Percentiles rank a stretch among this genome's conserved stretches.
Conservation (phyloP, 768 basidiomycete species). For the Kwoniella dejecticola region DNA sequence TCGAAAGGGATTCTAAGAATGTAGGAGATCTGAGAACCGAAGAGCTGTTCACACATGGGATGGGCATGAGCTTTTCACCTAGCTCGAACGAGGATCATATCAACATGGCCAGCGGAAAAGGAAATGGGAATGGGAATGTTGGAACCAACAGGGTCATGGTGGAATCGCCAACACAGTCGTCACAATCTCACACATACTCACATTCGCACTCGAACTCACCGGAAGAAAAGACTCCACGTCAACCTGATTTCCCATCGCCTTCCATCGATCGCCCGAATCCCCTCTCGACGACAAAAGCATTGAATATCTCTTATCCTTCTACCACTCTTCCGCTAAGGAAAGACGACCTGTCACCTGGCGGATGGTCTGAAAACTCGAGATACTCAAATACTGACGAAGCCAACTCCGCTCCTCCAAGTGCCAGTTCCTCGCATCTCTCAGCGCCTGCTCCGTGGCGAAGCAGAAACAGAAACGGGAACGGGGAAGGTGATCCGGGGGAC, state of each 20-base stretch:
- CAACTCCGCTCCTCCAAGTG: not conserved
- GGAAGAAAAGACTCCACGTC: conserved; percentile 9
- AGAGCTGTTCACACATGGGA: not conserved
- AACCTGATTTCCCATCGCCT: not conserved
- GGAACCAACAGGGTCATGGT: no score
- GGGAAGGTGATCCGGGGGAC: not conserved
- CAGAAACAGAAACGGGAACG: not conserved
- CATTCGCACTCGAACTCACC: no score
- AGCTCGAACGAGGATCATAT: not conserved
- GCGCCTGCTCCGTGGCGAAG: not conserved
- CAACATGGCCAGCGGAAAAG: no score
- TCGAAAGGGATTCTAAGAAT: conserved; percentile 8
- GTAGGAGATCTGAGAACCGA: conserved; percentile 2
- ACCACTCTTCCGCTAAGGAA: not conserved
- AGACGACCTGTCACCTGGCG: conserved; percentile 11
- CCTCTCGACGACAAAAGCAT: not conserved
- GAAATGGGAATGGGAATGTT: not conserved
- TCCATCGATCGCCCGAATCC: not conserved
- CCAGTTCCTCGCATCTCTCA: not conserved
- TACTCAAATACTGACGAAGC: conserved; percentile 13
- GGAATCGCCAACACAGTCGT: not conserved
- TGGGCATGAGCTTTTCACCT: conserved; percentile 1
- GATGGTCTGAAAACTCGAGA: conserved; percentile 13
- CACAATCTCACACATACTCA: not conserved
- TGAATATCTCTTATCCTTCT: conserved; percentile 8